These are phyloP conservation scores for Yueomyces sp. DNA, from an alignment of 805 yeast genomes.

Conservation along the genomic window DNA sequence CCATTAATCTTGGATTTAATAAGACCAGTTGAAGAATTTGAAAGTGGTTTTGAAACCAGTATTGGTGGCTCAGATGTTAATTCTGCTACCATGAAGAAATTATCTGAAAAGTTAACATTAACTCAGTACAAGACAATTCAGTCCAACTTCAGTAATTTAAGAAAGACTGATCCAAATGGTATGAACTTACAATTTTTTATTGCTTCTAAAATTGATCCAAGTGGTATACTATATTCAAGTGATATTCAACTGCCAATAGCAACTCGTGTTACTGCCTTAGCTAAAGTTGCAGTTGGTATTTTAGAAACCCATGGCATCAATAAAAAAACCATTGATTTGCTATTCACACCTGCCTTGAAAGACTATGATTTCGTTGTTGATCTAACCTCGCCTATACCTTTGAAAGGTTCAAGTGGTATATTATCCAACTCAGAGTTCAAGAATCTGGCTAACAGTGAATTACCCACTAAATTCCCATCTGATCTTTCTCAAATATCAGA, in stretches of 20 bases:
- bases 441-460: slow-evolving; percentile 31
- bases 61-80: slow-evolving; percentile 20
- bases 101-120: slow-evolving; percentile 50
- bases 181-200: slow-evolving; percentile 68
- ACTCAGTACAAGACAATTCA: slow-evolving; percentile 49
- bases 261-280: slow-evolving; percentile 73
- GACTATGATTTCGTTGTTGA: slow-evolving; percentile 77
- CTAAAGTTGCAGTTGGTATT: slow-evolving; percentile 57
- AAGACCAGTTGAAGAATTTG: slow-evolving; percentile 31
- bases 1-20: slow-evolving; percentile 71
- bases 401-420: slow-evolving; percentile 42
- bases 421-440: slow-evolving; percentile 42
- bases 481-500: slow-evolving; percentile 28
- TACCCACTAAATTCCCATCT: slow-evolving; percentile 21
- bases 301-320: slow-evolving; percentile 33
- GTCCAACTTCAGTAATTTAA: slow-evolving; percentile 48
- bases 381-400: slow-evolving; percentile 32
- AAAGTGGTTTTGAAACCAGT: slow-evolving; percentile 15
- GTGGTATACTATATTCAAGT: slow-evolving; percentile 75
- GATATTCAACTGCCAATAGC: slow-evolving; percentile 61
- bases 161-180: slow-evolving; percentile 74
- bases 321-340: slow-evolving; percentile 32
- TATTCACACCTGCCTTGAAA: slow-evolving; percentile 69
- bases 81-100: slow-evolving; percentile 28
- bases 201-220: slow-evolving; percentile 71